Base-by-base conservation (phyloP, 345 rosid genomes). In the Citrus australasica region DNA sequence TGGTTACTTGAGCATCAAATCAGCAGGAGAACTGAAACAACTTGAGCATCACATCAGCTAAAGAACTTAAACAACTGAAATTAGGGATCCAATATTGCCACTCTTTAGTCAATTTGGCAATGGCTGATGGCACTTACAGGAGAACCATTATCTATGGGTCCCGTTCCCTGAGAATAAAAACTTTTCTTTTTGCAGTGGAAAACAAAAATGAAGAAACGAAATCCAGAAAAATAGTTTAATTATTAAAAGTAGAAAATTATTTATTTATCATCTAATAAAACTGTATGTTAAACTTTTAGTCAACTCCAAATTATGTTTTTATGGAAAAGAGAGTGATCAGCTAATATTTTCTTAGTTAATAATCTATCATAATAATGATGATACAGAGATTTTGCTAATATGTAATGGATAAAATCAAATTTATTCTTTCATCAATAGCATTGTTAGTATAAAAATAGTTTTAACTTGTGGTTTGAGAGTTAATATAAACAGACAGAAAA, bases 141-240 rank as follows among this genome's bases (percentile, higher is more conserved):
- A 65, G 46, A 79, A 59, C 80, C 79, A 68, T 46, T 37, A 58
- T 16, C n/a, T 3, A 9, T 25, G 78, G 82, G 78, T 55, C 79
- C 81, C 76, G 28, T 11, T 46, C 17, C 51, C 17, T 46, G n/a
- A 40, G 81, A 77, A 83, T 80, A 62, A 13, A 53, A 53, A 42
- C 69, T 56, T 69, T 75, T 46, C 16, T 27, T 46, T 53, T 51
- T 27, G 19, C 14, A 68, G 81, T 63, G 81, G 83, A n/a, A 40
- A n/a, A 71, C 40, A 22, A 16, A 22, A 67, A 73, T 33, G 14
- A 75, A 56, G 60, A 0, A 24, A 30, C 8, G 62, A 53, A 60
- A 67, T 19, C 21, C 53, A 6, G 21, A 32, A 51, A 48, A 59
- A 58, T 30, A 19, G 3, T 56, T 27, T 28, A 19, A 59, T 17